Evolutionary conservation across 208 protist genomes (phyloP).

Genomic region (Naegleria fowleri): DNA sequence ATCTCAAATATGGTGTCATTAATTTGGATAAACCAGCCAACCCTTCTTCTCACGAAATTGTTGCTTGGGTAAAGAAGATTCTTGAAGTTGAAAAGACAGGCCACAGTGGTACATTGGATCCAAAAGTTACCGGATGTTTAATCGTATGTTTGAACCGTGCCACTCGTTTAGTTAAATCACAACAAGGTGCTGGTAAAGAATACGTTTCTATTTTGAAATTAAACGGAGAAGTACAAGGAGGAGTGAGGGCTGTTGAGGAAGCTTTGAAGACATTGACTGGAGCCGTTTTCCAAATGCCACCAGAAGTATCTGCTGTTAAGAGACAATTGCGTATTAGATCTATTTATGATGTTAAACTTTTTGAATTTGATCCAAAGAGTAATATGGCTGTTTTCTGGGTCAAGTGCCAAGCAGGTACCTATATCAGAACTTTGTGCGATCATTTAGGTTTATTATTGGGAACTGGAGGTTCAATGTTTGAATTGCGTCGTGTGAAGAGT

Average conservation of each 20-base stretch:
- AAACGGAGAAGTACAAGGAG: conserved; percentile 79
- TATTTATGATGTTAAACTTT: conserved; percentile 96
- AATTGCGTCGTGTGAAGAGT: conserved; percentile 95
- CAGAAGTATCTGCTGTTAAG: conserved; percentile 96
- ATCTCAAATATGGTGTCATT: conserved; percentile 98
- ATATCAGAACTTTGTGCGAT: conserved; percentile 99
- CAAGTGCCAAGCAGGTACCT: conserved; percentile 99
- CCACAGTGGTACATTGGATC: conserved; percentile 98
- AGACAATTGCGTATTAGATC: conserved; percentile 95
- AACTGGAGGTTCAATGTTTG: conserved; percentile 97
- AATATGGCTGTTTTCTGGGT: conserved; percentile 96
- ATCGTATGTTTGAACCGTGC: conserved; percentile 98
- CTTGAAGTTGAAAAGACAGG: conserved; percentile 98
- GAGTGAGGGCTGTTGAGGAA: conserved; percentile 66
- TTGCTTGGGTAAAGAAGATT: conserved; percentile 99
- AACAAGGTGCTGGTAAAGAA: conserved; percentile 99
- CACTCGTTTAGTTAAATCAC: conserved; percentile 98
- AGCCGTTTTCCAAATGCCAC: conserved; percentile 96
- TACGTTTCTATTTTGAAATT: conserved; percentile 97
- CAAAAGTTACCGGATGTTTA: conserved; percentile 96
- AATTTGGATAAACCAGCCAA: conserved; percentile 99
- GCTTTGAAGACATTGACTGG: conserved; percentile 94
- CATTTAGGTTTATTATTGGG: conserved; percentile 98
- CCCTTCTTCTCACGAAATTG: conserved; percentile 99
- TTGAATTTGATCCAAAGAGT: conserved; percentile 96